A percentile compares a stretch with the other conserved stretches of the same genome.
phyloP scores from a whole-genome alignment of 2,329 filamentous ascomycete genomes.

The Beauveria sp. region DNA sequence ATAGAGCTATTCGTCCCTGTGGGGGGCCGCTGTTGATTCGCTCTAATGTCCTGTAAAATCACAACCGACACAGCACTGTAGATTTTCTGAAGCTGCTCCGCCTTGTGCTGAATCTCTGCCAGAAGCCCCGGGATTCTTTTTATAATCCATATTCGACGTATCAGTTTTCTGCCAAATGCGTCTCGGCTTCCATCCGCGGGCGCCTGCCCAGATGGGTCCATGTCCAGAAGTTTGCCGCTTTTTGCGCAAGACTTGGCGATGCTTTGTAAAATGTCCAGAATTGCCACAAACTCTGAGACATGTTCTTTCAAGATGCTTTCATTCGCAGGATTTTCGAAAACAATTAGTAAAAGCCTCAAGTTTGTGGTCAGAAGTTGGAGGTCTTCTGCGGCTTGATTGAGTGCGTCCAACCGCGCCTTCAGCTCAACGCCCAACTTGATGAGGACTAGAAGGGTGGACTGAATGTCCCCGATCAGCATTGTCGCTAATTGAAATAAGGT shows the following conservation, averaged over 20 bases:
- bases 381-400: conserved; percentile 14
- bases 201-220: neutral
- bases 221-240: conserved; percentile 13
- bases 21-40: conserved; percentile 3
- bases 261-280: conserved; percentile 14
- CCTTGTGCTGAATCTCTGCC: conserved; percentile 11
- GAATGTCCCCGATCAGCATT: neutral
- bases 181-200: conserved; percentile 2
- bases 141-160: conserved; percentile 11
- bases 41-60: conserved; percentile 12
- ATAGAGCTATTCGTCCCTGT: neutral
- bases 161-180: conserved; percentile 8
- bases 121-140: conserved; percentile 13
- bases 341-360: neutral
- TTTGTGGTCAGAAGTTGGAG: conserved; percentile 13
- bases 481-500: no score
- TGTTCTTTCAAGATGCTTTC: conserved; percentile 5
- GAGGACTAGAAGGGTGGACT: neutral
- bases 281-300: conserved; percentile 13
- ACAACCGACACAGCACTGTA: conserved; percentile 12
- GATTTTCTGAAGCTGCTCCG: conserved; percentile 12
- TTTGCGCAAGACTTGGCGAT: conserved; percentile 13
- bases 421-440: conserved; percentile 14
- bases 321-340: neutral
- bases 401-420: conserved; percentile 12